phyloP scores from a whole-genome alignment of 2,329 filamentous ascomycete species.

The Fusarium avenaceum region DNA sequence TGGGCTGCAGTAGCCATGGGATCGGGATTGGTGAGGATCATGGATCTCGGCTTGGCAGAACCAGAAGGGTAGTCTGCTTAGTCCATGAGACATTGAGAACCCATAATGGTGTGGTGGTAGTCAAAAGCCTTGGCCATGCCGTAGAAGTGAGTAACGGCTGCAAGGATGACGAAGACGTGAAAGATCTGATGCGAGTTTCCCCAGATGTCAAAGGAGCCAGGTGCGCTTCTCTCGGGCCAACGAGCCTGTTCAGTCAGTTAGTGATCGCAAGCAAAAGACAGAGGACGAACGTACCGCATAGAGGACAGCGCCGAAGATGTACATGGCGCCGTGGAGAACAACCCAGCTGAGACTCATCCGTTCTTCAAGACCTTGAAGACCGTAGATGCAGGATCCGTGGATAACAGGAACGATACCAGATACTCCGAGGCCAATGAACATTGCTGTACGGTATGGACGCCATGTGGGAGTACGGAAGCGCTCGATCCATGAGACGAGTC shows the following conservation, averaged over 20 bases:
- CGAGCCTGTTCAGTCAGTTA: constrained; percentile 67
- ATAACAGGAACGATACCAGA: constrained; percentile 87
- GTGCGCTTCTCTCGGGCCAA: constrained; percentile 84
- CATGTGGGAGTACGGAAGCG: constrained; percentile 86
- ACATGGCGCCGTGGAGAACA: constrained; percentile 82
- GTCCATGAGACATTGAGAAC: constrained; percentile 61
- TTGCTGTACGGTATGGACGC: constrained; percentile 85
- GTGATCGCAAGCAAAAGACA: constrained; percentile 2
- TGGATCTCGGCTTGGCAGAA: constrained; percentile 71
- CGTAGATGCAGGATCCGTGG: constrained; percentile 79
- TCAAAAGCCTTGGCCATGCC: constrained; percentile 89
- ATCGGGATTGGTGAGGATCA: constrained; percentile 74
- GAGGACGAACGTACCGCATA: constrained; percentile 77
- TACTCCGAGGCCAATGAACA: constrained; percentile 90
- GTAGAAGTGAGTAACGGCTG: constrained; percentile 83
- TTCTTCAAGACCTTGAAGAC: constrained; percentile 73
- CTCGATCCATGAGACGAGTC: constrained; percentile 81
- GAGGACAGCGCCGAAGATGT: constrained; percentile 86
- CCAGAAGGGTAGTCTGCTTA: constrained; percentile 34
- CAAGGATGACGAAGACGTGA: constrained; percentile 87
- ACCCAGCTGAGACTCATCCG: constrained; percentile 87
- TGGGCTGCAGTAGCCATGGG: constrained; percentile 77
- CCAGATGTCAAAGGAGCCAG: constrained; percentile 88
- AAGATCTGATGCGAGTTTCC: constrained; percentile 97
- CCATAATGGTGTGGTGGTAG: constrained; percentile 77